A percentile compares a stretch with the other conserved stretches of the same genome.
Conservation (phyloP, 2,329 filamentous ascomycete species). For the Clarireedia hainanense region DNA sequence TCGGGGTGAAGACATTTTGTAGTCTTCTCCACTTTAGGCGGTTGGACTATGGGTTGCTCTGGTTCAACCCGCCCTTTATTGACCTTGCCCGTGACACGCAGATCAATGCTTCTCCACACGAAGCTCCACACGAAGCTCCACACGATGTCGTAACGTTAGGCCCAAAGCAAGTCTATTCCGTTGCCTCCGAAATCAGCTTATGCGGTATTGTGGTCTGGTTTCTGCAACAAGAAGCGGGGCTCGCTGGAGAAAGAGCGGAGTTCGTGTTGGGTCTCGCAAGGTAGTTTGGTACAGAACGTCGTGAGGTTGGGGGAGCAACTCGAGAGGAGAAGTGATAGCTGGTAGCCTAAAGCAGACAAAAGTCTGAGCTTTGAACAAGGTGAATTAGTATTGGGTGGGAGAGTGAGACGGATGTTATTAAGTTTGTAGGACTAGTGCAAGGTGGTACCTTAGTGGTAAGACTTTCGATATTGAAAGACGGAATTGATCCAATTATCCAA, state of each 20-base stretch:
- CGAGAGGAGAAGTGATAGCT: background rate
- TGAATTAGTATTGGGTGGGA: conserved; percentile 3
- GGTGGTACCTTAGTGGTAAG: conserved; percentile 1
- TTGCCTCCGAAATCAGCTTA: background rate
- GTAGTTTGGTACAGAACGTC: background rate
- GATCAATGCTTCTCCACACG: background rate
- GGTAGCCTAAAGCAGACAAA: background rate
- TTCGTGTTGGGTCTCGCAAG: background rate
- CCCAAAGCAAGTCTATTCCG: background rate
- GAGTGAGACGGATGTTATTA: background rate
- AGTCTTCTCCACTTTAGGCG: conserved; percentile 12
- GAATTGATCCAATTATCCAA: background rate
- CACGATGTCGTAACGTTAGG: too few relatives aligned
- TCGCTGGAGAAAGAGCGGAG: background rate
- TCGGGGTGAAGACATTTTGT: conserved; percentile 13
- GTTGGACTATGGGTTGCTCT: conserved; percentile 16
- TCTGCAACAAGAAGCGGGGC: background rate
- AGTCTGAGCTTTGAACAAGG: background rate
- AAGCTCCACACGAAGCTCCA: too few relatives aligned
- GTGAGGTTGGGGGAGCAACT: background rate
- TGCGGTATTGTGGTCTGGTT: background rate
- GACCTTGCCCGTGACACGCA: conserved; percentile 1
- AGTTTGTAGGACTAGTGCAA: background rate
- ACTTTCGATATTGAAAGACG: background rate
- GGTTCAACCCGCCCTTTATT: background rate